phyloP scores from a whole-genome alignment of 176 grass and related monocot species.

The Zea mays region Zm-B73-REFERENCE-NAM-5.0 NC_050100.1:5602001-5602500 shows the following conservation, averaged over 20 bases:
- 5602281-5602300: not conserved
- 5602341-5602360: not conserved
- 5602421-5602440: no score
- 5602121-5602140: no score
- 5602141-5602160: not conserved
- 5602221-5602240: not conserved
- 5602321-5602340: not conserved
- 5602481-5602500: not conserved
- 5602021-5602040: no score
- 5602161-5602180: not conserved
- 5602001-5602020: no score
- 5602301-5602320: not conserved
- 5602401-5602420: not conserved
- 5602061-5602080: no score
- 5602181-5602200: not conserved
- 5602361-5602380: not conserved
- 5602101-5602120: no score
- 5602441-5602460: not conserved
- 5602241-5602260: not conserved
- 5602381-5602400: not conserved
- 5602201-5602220: not conserved
- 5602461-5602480: not conserved
- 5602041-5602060: no score
- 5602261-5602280: not conserved
- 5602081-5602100: no score